These are phyloP conservation scores for Nigrospora oryzae DNA, from an alignment of 2,329 filamentous ascomycete species.

Conservation along the genomic window DNA sequence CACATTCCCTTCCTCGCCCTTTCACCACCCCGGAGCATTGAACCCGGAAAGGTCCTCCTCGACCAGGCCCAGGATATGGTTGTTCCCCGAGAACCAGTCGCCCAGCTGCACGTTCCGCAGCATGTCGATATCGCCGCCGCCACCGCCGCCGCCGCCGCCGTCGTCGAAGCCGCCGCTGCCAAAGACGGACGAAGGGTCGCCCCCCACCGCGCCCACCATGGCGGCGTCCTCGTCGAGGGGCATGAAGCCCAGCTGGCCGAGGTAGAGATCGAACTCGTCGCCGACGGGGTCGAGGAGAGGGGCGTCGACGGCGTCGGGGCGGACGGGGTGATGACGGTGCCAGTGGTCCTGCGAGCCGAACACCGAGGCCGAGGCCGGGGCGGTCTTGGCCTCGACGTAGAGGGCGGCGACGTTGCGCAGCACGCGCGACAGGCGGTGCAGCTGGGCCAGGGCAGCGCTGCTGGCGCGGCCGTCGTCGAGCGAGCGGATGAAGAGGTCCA, in stretches of 20 bases:
- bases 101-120: conserved; percentile 19
- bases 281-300: conserved; percentile 16
- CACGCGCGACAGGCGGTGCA: conserved; percentile 49
- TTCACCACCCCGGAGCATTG: conserved; percentile 12
- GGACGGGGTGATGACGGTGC: too few relatives aligned
- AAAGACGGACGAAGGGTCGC: too few relatives aligned
- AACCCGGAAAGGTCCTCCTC: conserved; percentile 23
- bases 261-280: conserved; percentile 23
- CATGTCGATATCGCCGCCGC: conserved; percentile 4
- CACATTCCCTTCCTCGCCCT: not conserved
- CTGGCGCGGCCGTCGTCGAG: conserved; percentile 37
- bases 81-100: conserved; percentile 25
- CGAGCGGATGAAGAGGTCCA: conserved; percentile 41
- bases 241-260: conserved; percentile 23
- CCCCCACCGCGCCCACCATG: too few relatives aligned
- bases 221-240: conserved; percentile 11
- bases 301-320: not conserved
- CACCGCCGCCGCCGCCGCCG: not conserved
- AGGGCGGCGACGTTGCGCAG: conserved; percentile 49
- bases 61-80: conserved; percentile 21
- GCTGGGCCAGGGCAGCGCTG: conserved; percentile 40
- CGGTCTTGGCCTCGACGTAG: conserved; percentile 45
- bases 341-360: too few relatives aligned
- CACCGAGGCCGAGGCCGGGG: conserved; percentile 13
- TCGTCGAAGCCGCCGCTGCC: not conserved